Percentiles rank a stretch among this genome's conserved stretches.
Evolutionary conservation across 225 moss, liverwort and hornwort species (phyloP).

Genomic region (Polytrichum formosum): DNA sequence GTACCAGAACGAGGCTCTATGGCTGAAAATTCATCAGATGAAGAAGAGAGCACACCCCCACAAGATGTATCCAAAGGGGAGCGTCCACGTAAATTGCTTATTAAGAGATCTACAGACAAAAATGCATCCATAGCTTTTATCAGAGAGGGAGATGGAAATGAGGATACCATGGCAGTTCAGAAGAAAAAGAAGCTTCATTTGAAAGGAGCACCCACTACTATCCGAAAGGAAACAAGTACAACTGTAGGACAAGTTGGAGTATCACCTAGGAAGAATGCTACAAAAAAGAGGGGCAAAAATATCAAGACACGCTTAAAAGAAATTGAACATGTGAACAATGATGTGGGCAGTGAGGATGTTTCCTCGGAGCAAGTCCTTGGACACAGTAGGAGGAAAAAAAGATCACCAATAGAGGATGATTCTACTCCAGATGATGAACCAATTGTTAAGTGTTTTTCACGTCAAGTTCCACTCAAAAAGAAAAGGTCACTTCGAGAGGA

Average conservation of each 20-base stretch:
- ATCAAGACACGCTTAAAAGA: neutral
- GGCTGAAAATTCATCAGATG: neutral
- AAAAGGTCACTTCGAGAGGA: neutral
- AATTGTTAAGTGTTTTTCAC: neutral
- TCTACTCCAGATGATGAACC: neutral
- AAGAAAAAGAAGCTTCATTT: neutral
- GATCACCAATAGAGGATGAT: neutral
- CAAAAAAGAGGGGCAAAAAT: neutral
- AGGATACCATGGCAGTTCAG: too few species aligned
- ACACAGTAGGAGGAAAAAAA: neutral
- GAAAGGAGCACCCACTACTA: neutral
- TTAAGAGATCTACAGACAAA: neutral
- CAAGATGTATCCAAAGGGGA: neutral
- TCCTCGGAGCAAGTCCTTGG: neutral
- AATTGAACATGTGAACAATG: neutral
- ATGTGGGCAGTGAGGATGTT: too few species aligned
- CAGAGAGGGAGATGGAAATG: too few species aligned
- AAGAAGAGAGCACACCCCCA: neutral
- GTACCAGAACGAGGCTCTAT: neutral
- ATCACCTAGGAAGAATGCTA: neutral
- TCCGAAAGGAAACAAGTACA: too few species aligned
- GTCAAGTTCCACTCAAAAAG: neutral
- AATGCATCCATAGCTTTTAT: neutral
- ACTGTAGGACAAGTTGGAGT: too few species aligned
- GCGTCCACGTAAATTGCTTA: neutral